Percentiles rank a stretch among this genome's conserved stretches.
Conservation (phyloP, 73 alveolate species). For the Paramecium sexaurelia region DNA sequence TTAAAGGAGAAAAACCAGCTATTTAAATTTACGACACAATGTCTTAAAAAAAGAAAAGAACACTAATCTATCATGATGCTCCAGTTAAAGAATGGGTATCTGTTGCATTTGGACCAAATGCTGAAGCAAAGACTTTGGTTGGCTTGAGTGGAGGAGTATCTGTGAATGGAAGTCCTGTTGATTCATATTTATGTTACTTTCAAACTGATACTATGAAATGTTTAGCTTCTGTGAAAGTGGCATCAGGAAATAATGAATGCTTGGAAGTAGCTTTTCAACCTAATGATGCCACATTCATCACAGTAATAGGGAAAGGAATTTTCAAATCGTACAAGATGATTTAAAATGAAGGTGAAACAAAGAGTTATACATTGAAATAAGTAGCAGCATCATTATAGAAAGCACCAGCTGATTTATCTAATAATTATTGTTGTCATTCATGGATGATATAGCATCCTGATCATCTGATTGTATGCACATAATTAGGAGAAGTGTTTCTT, state of each 20-base stretch:
- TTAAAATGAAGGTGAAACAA: constrained; percentile 48
- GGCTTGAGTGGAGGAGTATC: constrained; percentile 56
- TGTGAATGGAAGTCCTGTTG: constrained; percentile 2
- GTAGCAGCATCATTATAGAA: background rate
- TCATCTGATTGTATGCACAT: constrained; percentile 62
- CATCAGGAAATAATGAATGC: background rate
- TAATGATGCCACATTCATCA: constrained; percentile 62
- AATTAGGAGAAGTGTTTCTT: constrained; percentile 56
- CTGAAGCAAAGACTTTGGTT: constrained; percentile 61
- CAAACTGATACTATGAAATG: constrained; percentile 51
- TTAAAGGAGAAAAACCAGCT: constrained; percentile 68
- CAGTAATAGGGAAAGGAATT: constrained; percentile 57
- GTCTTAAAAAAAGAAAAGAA: constrained; percentile 60
- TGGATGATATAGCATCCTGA: constrained; percentile 64
- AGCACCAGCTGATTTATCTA: constrained; percentile 65
- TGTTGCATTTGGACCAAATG: constrained; percentile 64
- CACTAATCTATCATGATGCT: constrained; percentile 33
- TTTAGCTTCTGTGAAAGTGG: constrained; percentile 37
- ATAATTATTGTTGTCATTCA: constrained; percentile 64
- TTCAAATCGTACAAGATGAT: constrained; percentile 52
- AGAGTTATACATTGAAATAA: constrained; percentile 39
- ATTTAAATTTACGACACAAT: constrained; percentile 60
- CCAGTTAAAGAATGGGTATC: constrained; percentile 66
- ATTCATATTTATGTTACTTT: constrained; percentile 30
- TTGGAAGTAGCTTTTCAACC: constrained; percentile 63